Percentiles rank a stretch among this genome's conserved stretches.
Conservation (phyloP, 495 filamentous ascomycete genomes). For the Trichoderma reesei region DNA sequence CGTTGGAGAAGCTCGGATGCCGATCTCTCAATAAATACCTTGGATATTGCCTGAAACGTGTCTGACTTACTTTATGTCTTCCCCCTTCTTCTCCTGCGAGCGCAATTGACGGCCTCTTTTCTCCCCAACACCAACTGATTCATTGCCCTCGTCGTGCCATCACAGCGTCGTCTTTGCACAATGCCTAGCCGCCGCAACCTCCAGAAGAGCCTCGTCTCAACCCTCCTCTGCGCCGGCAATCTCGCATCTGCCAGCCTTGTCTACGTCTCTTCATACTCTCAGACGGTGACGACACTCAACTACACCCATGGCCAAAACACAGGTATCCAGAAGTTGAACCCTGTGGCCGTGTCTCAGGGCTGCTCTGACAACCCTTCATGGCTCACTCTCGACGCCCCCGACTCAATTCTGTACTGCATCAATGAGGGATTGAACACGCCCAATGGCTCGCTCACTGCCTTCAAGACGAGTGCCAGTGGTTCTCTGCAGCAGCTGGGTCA, state of each 20-base stretch:
- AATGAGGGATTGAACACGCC: conserved; percentile 40
- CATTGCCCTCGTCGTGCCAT: background rate
- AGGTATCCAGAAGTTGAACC: conserved; percentile 22
- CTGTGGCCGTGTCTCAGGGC: conserved; percentile 31
- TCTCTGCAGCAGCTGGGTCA: conserved; percentile 25
- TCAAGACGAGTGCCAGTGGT: conserved; percentile 26
- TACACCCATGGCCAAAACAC: conserved; percentile 25
- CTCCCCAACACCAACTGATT: background rate
- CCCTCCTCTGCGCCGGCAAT: conserved; percentile 21
- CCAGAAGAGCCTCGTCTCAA: conserved; percentile 1
- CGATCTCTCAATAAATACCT: background rate
- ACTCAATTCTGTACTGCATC: conserved; percentile 48
- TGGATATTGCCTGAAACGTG: background rate
- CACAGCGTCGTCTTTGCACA: background rate
- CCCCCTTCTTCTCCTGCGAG: background rate
- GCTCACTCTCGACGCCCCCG: conserved; percentile 40
- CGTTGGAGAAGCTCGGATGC: background rate
- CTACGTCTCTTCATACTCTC: conserved; percentile 53
- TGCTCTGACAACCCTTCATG: conserved; percentile 51
- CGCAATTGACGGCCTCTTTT: background rate
- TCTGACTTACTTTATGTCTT: background rate
- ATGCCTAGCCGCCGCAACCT: background rate
- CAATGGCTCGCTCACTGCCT: conserved; percentile 35
- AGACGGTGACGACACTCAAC: conserved; percentile 45
- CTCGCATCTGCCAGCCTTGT: conserved; percentile 33